A percentile compares a stretch with the other conserved stretches of the same genome.
Evolutionary conservation across 2,329 filamentous ascomycete species (phyloP).

Genomic region (Alternaria panax): DNA sequence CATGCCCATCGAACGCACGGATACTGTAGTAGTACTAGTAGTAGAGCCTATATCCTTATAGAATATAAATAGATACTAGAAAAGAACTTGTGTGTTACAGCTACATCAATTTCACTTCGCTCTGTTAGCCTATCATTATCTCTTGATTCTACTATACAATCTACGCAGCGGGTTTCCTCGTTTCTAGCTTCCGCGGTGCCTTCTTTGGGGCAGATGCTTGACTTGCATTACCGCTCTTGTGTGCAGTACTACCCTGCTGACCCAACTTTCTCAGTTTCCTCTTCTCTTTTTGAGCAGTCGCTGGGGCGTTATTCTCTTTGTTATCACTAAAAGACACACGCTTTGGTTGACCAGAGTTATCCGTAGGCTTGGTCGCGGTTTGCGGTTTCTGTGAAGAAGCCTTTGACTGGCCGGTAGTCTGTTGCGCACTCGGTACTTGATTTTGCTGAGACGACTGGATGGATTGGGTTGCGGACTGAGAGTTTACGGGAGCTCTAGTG

Average conservation of each 20-base stretch:
- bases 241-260: conserved; percentile 18
- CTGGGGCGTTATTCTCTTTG: conserved; percentile 27
- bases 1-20: no score
- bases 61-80: no score
- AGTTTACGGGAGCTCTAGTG: conserved; percentile 2
- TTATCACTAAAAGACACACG: conserved; percentile 13
- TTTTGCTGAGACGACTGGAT: not conserved
- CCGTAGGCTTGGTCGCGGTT: conserved; percentile 15
- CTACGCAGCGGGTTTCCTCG: conserved; percentile 26
- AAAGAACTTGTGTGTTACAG: no score
- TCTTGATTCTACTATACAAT: not conserved
- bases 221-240: not conserved
- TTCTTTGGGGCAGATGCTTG: conserved; percentile 17
- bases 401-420: not conserved
- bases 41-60: no score
- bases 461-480: no score
- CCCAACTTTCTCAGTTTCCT: conserved; percentile 40
- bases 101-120: no score
- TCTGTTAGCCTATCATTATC: no score
- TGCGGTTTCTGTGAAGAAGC: conserved; percentile 12
- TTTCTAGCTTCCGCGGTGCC: conserved; percentile 36
- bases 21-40: no score
- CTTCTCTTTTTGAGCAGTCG: conserved; percentile 15
- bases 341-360: conserved; percentile 10
- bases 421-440: conserved; percentile 4